Conservation (phyloP, 148 eudicot species). For the Chenopodium formosanum region DNA sequence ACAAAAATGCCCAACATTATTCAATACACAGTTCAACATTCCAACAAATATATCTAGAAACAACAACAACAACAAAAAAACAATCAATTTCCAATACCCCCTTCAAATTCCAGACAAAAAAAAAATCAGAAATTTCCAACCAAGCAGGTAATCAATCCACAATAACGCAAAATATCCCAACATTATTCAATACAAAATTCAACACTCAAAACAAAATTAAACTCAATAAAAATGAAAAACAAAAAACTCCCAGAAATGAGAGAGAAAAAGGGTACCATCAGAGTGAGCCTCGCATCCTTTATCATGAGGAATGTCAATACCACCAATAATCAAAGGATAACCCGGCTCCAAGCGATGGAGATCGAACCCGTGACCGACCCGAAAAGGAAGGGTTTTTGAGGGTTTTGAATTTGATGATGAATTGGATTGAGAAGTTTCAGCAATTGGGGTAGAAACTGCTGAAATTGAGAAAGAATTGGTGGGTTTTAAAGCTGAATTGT, state of each 20-base stretch:
- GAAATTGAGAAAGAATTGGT: conserved; percentile 20
- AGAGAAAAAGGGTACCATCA: conserved; percentile 50
- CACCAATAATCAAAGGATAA: conserved; percentile 91
- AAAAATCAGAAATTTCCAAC: background rate
- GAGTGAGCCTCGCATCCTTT: conserved; percentile 98
- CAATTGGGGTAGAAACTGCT: conserved; percentile 44
- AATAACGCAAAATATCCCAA: background rate
- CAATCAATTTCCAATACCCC: background rate
- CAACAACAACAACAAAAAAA: background rate
- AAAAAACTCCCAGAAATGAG: background rate
- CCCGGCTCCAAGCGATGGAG: conserved; percentile 91
- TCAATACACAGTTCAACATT: conserved; percentile 13
- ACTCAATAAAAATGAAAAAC: background rate
- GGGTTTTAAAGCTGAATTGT: background rate
- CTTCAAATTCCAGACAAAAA: background rate
- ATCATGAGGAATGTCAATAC: conserved; percentile 80
- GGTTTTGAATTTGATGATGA: conserved; percentile 28
- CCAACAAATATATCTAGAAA: background rate
- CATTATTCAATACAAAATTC: background rate
- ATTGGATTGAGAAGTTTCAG: conserved; percentile 36
- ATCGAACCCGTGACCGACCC: conserved; percentile 96
- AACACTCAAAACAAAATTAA: background rate
- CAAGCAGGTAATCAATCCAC: background rate
- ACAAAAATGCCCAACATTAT: background rate
- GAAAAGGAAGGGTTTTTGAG: conserved; percentile 66